A percentile compares a stretch with the other conserved stretches of the same genome.
phyloP scores from a whole-genome alignment of 768 basidiomycete species.

The Kwoniella dendrophila region DNA sequence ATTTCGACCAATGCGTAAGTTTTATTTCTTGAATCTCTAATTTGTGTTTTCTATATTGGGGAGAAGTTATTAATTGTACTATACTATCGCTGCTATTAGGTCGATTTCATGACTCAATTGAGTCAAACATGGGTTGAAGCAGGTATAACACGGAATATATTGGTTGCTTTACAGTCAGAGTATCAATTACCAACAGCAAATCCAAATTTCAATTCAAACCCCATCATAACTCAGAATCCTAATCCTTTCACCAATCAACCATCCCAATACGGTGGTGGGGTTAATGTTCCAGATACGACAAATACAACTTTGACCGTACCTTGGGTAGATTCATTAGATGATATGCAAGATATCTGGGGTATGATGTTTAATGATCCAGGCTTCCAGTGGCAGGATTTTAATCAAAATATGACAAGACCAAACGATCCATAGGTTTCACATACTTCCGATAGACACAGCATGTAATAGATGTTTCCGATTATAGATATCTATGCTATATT shows the following conservation, averaged over 20 bases:
- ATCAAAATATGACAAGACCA: too few species aligned
- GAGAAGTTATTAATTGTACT: background rate
- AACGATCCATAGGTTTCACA: too few species aligned
- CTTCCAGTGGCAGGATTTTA: slow-evolving; percentile 14
- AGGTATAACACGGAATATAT: slow-evolving; percentile 20
- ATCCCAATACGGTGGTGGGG: background rate
- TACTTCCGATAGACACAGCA: too few species aligned
- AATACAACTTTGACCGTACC: background rate
- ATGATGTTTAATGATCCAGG: slow-evolving; percentile 17
- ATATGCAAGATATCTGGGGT: slow-evolving; percentile 17
- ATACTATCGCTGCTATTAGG: slow-evolving; percentile 5
- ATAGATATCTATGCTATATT: too few species aligned
- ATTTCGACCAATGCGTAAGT: slow-evolving; percentile 31
- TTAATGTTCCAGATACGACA: background rate
- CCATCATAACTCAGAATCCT: too few species aligned
- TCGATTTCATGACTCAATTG: slow-evolving; percentile 23
- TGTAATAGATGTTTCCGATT: too few species aligned
- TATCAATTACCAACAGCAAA: slow-evolving; percentile 10
- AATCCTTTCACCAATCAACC: too few species aligned
- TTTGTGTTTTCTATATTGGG: background rate
- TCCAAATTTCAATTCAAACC: background rate
- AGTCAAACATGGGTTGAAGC: slow-evolving; percentile 25
- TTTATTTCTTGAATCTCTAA: background rate
- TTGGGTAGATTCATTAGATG: slow-evolving; percentile 7
- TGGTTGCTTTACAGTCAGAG: slow-evolving; percentile 21